These are phyloP conservation scores for Calocybe cyanea DNA, from an alignment of 768 basidiomycete species.

Conservation along the genomic window DNA sequence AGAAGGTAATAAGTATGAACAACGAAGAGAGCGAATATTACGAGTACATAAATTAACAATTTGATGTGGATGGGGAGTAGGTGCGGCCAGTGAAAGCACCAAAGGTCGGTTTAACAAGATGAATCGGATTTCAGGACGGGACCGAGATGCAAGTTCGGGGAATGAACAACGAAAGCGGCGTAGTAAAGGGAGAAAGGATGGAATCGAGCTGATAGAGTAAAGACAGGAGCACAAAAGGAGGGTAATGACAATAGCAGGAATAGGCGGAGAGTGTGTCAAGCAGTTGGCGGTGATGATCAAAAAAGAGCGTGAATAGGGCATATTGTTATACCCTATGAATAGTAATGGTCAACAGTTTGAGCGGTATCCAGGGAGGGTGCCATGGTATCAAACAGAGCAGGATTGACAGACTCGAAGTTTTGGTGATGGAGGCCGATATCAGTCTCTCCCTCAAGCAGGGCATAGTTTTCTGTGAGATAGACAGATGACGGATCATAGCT, in stretches of 20 bases:
- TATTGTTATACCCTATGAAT: conserved; percentile 1
- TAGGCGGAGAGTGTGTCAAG: background rate
- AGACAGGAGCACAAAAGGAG: too few relatives aligned
- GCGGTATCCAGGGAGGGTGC: conserved; percentile 6
- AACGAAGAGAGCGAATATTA: conserved; percentile 11
- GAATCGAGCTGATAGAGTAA: too few relatives aligned
- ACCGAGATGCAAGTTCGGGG: too few relatives aligned
- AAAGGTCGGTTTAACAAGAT: too few relatives aligned
- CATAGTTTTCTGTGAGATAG: conserved; percentile 14
- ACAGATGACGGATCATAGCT: conserved; percentile 7
- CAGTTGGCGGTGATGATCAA: conserved; percentile 2
- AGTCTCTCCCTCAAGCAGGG: conserved; percentile 14
- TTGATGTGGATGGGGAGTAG: background rate
- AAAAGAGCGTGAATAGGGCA: background rate
- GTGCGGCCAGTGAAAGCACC: background rate
- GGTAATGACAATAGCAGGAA: too few relatives aligned
- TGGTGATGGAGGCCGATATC: conserved; percentile 12
- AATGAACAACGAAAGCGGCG: too few relatives aligned
- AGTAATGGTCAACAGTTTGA: conserved; percentile 9
- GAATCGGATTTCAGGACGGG: too few relatives aligned
- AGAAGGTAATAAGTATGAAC: background rate
- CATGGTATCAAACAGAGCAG: conserved; percentile 12
- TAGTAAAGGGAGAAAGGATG: too few relatives aligned
- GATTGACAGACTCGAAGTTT: conserved; percentile 10
- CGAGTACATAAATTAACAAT: conserved; percentile 15